These are phyloP conservation scores for Hyphopichia fennica DNA, from an alignment of 1,139 yeast genomes.

Conservation along the genomic window DNA sequence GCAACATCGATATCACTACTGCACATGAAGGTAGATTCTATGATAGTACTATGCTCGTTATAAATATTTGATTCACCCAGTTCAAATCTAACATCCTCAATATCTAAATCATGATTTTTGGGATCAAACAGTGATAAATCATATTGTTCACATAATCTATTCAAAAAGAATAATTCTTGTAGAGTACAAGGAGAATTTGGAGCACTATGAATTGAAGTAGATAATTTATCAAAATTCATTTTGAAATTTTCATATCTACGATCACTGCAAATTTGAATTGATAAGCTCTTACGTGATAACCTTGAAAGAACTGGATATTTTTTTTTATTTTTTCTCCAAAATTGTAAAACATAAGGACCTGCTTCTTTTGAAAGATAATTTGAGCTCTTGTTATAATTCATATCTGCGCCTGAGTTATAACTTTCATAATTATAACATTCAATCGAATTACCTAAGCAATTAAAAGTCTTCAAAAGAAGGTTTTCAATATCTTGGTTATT, in stretches of 20 bases:
- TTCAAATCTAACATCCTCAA: slow-evolving; percentile 14
- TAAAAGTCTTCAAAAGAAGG: slow-evolving; percentile 24
- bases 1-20: not conserved
- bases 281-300: slow-evolving; percentile 15
- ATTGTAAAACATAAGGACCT: slow-evolving; percentile 16
- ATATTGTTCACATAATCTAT: slow-evolving; percentile 17
- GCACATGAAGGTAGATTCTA: not conserved
- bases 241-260: slow-evolving; percentile 16
- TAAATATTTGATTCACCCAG: not conserved
- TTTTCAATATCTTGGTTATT: slow-evolving; percentile 17
- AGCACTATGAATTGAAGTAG: slow-evolving; percentile 5
- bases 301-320: slow-evolving; percentile 16
- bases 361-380: slow-evolving; percentile 14
- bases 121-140: slow-evolving; percentile 22
- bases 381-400: slow-evolving; percentile 8
- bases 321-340: slow-evolving; percentile 18
- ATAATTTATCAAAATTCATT: slow-evolving; percentile 11
- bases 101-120: slow-evolving; percentile 14
- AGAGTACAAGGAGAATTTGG: slow-evolving; percentile 12
- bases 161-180: slow-evolving; percentile 20
- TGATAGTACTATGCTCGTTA: not conserved
- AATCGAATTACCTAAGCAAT: slow-evolving; percentile 27
- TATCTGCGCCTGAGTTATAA: slow-evolving; percentile 15
- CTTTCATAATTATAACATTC: slow-evolving; percentile 28
- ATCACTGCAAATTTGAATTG: slow-evolving; percentile 19